Evolutionary conservation across 2,329 filamentous ascomycete species (phyloP), one percentile per base, ranked within the genome.

Genomic region (Teratosphaeriaceae sp.): DNA sequence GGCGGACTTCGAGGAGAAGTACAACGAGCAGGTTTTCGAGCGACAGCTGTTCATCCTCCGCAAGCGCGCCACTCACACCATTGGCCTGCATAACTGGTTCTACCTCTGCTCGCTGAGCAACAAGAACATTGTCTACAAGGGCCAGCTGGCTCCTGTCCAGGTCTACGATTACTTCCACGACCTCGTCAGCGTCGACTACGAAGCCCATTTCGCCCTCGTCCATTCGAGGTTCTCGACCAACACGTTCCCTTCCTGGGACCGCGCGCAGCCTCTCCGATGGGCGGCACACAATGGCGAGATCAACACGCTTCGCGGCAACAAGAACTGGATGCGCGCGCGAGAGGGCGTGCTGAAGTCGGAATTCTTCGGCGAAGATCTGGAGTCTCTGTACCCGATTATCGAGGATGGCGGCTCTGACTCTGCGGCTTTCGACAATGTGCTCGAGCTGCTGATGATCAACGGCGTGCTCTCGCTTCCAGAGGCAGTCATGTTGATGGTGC

Each of bases 111-210:
- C 88, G 38, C 72, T 97, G 54, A 92, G 83, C 67, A 96, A 95
- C 80, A 89, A 89, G 71, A 97, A 97, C 73, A 97, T 97, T 69
- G 87, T 97, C 47, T 97, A 97, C 78, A 97, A 97, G 77, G 90
- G 90, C 51, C 92, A 97, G 66, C 75, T 97, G 53, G 85, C 90
- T 34, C 90, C 90, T 19, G 80, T 90, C 22, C 90, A 97, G 73
- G 90, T 97, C 40, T 97, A 97, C 71, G 85, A 94, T 64, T 97
- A 97, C 73, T 97, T 94, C 70, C 87, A 96, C 67, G 90, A 97
- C 71, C 71, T 97, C 64, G 85, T 96, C 55, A 94, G 92, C 57
- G 90, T 94, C 53, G 90, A 97, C 66, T 97, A 94, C 67, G 88
- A 97, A 73, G 89, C 84, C 50, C 89, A 97, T 70, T 97, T 97